A percentile compares a stretch with the other conserved stretches of the same genome.
Evolutionary conservation across 495 filamentous ascomycete genomes (phyloP).

Genomic region (Aspergillus cristatus): DNA sequence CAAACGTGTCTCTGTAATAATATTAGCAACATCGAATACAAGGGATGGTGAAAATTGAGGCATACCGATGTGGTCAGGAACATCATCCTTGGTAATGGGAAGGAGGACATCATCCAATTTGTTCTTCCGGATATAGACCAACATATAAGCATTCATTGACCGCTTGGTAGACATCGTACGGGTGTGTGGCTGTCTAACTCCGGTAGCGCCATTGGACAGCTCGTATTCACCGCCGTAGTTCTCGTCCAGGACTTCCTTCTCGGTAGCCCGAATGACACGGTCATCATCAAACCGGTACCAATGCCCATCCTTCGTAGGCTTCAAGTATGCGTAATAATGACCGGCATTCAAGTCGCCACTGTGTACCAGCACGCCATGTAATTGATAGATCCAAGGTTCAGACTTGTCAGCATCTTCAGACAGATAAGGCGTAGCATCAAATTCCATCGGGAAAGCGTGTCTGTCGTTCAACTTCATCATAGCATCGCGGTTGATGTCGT

Average conservation of each 20-base stretch:
- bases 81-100: slow-evolving; percentile 62
- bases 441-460: slow-evolving; percentile 91
- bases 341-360: slow-evolving; percentile 94
- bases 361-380: slow-evolving; percentile 94
- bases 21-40: slow-evolving; percentile 28
- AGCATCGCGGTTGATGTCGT: slow-evolving; percentile 86
- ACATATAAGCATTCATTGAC: slow-evolving; percentile 88
- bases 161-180: slow-evolving; percentile 57
- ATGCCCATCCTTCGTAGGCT: slow-evolving; percentile 80
- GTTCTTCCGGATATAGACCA: slow-evolving; percentile 91
- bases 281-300: slow-evolving; percentile 99
- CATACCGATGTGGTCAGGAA: slow-evolving; percentile 74
- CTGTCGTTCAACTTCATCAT: slow-evolving; percentile 99
- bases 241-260: slow-evolving; percentile 86
- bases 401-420: slow-evolving; percentile 78
- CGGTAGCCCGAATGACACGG: slow-evolving; percentile 83
- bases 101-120: slow-evolving; percentile 71
- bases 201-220: slow-evolving; percentile 45
- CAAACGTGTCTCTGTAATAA: slow-evolving; percentile 49
- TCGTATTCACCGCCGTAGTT: slow-evolving; percentile 91
- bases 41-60: slow-evolving; percentile 2
- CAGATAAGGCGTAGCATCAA: slow-evolving; percentile 83
- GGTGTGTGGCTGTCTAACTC: slow-evolving; percentile 58
- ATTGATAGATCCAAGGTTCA: slow-evolving; percentile 80
- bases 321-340: slow-evolving; percentile 98